Percentiles rank a stretch among this genome's conserved stretches.
phyloP scores from a whole-genome alignment of 208 protist species.

The Crithidia fasciculata region DNA sequence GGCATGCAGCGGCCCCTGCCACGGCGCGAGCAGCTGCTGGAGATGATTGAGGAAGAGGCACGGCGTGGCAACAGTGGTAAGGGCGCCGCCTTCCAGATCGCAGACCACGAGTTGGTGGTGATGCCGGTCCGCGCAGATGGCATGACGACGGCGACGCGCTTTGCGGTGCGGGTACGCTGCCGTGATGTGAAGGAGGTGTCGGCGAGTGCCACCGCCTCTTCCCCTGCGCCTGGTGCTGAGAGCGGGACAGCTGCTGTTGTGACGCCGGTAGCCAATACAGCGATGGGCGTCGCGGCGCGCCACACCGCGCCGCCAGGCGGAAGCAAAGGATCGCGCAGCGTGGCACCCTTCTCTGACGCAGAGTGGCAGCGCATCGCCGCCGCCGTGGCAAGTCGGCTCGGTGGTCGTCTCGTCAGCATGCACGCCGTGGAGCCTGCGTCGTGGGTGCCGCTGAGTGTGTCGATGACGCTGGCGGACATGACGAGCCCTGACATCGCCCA shows the following conservation, averaged over 20 bases:
- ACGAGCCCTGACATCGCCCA: constrained; percentile 52
- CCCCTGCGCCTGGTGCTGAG: not conserved
- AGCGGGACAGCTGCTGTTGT: too few relatives aligned
- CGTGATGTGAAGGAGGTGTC: constrained; percentile 22
- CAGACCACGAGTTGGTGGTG: constrained; percentile 70
- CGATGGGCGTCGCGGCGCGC: too few relatives aligned
- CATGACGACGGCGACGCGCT: constrained; percentile 9
- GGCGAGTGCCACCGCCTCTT: not conserved
- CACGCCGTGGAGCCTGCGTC: constrained; percentile 54
- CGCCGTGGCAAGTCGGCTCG: constrained; percentile 44
- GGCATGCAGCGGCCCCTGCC: constrained; percentile 23
- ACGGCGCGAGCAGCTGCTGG: constrained; percentile 41
- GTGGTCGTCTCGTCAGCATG: constrained; percentile 47
- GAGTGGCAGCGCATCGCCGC: constrained; percentile 54
- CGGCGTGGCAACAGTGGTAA: not conserved
- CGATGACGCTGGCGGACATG: constrained; percentile 68
- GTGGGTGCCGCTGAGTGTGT: constrained; percentile 70
- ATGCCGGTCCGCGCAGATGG: constrained; percentile 56
- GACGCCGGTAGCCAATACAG: too few relatives aligned
- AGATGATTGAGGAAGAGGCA: constrained; percentile 34
- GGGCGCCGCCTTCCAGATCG: not conserved
- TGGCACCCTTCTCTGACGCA: constrained; percentile 9
- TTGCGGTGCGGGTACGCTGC: constrained; percentile 63
- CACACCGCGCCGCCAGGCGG: too few relatives aligned
- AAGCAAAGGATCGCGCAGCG: not conserved